These are phyloP conservation scores for Zea mays DNA, from an alignment of 176 grass and related monocot genomes.

Conservation along the genomic window DNA sequence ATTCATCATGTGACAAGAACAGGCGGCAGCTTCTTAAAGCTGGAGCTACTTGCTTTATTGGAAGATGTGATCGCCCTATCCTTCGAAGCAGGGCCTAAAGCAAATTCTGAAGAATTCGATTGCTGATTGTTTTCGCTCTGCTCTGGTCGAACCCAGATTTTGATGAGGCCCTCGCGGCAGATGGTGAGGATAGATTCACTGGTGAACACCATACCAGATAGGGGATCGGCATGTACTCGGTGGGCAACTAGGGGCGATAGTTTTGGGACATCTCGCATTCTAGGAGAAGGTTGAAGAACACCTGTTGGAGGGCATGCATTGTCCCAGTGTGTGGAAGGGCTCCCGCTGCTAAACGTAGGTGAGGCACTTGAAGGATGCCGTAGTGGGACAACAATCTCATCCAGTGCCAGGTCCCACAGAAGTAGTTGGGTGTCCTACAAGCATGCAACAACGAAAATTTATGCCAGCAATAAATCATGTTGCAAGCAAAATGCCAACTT, in stretches of 20 bases:
- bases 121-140: constrained; percentile 51
- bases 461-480: constrained; percentile 10
- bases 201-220: constrained; percentile 78
- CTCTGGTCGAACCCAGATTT: constrained; percentile 74
- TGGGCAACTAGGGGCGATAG: constrained; percentile 83
- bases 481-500: constrained; percentile 5
- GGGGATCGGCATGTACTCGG: constrained; percentile 68
- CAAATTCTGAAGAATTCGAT: constrained; percentile 57
- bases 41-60: constrained; percentile 50
- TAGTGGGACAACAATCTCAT: constrained; percentile 92
- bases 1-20: constrained; percentile 55
- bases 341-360: constrained; percentile 71
- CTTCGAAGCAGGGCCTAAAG: constrained; percentile 45
- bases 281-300: constrained; percentile 77
- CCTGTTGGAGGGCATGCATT: constrained; percentile 60
- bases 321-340: constrained; percentile 84
- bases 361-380: constrained; percentile 69
- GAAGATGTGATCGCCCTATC: constrained; percentile 48
- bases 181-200: constrained; percentile 73
- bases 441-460: constrained; percentile 4
- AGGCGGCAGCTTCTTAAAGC: constrained; percentile 69
- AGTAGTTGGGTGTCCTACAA: constrained; percentile 82
- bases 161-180: constrained; percentile 80
- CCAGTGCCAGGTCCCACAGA: constrained; percentile 82
- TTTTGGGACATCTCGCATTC: constrained; percentile 83